phyloP scores from a whole-genome alignment of 495 filamentous ascomycete species.

The Chlorociboria aeruginascens region DNA sequence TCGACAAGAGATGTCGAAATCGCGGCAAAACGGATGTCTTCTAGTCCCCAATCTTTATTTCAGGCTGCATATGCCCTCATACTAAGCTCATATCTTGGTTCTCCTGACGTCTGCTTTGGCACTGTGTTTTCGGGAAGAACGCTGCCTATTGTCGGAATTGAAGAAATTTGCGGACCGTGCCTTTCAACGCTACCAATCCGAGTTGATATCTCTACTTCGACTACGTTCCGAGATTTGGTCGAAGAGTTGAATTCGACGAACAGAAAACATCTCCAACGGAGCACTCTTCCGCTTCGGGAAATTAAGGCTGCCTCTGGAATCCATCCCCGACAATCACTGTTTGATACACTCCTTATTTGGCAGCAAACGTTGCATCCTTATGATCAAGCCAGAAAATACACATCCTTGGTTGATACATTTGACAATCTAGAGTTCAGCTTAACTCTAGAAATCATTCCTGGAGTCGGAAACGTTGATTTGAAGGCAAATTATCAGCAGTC shows the following conservation, averaged over 20 bases:
- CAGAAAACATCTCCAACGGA: constrained; percentile 45
- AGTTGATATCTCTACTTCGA: constrained; percentile 33
- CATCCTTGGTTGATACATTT: constrained; percentile 38
- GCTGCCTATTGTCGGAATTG: constrained; percentile 49
- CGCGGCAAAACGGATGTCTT: constrained; percentile 17
- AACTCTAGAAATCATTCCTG: constrained; percentile 58
- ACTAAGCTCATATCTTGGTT: constrained; percentile 46
- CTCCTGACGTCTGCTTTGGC: constrained; percentile 60
- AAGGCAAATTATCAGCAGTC: constrained; percentile 41
- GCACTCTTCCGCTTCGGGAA: constrained; percentile 45
- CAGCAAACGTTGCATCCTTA: constrained; percentile 50
- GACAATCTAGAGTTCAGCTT: constrained; percentile 66
- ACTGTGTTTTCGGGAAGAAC: constrained; percentile 66
- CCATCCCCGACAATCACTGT: constrained; percentile 36
- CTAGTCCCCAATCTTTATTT: constrained; percentile 49
- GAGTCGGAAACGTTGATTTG: constrained; percentile 24
- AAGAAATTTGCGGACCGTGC: constrained; percentile 61
- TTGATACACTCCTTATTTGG: constrained; percentile 66
- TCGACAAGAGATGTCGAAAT: constrained; percentile 15
- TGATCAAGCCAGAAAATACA: constrained; percentile 15
- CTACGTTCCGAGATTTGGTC: constrained; percentile 44
- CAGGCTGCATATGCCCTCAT: constrained; percentile 60
- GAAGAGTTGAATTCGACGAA: constrained; percentile 46
- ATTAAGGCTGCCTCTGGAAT: constrained; percentile 48
- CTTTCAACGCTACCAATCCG: constrained; percentile 58